phyloP scores from a whole-genome alignment of 1,284 basidiomycete species.

The Kwoniella shivajii region DNA sequence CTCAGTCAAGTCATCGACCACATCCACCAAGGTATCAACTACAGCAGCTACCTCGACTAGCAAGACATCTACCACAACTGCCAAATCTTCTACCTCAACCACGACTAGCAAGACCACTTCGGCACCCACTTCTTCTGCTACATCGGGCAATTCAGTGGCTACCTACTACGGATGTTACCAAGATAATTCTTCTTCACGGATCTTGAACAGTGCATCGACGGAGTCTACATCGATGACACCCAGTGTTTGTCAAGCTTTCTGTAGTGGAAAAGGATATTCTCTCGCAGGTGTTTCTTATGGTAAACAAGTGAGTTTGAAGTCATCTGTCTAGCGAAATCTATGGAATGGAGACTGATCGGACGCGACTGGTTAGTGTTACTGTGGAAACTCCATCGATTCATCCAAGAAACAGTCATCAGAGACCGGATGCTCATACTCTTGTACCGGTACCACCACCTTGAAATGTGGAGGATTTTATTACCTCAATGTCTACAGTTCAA shows the following conservation, averaged over 20 bases:
- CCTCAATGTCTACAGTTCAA: conserved; percentile 31
- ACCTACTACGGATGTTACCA: conserved; percentile 37
- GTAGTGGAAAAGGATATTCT: conserved; percentile 19
- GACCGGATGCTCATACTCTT: conserved; percentile 16
- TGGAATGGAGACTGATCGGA: not conserved
- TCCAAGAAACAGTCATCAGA: conserved; percentile 7
- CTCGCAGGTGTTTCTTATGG: conserved; percentile 31
- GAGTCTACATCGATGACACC: conserved; percentile 19
- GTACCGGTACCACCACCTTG: conserved; percentile 17
- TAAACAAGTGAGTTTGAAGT: conserved; percentile 25
- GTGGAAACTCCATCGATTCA: conserved; percentile 15
- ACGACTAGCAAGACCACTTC: not conserved
- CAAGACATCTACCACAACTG: conserved; percentile 8
- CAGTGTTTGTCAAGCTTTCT: conserved; percentile 20
- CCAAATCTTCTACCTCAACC: conserved; percentile 6
- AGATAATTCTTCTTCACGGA: conserved; percentile 19
- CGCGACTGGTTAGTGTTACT: conserved; percentile 24
- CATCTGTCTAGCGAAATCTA: too few relatives aligned
- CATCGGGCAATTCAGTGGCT: not conserved
- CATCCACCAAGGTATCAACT: not conserved
- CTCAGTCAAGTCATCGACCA: not conserved
- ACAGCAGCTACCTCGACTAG: conserved; percentile 5
- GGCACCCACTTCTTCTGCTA: conserved; percentile 17
- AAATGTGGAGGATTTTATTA: conserved; percentile 26
- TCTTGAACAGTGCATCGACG: conserved; percentile 19